These are phyloP conservation scores for Leccinum proximum DNA, from an alignment of 1,284 basidiomycete genomes.

Conservation along the genomic window DNA sequence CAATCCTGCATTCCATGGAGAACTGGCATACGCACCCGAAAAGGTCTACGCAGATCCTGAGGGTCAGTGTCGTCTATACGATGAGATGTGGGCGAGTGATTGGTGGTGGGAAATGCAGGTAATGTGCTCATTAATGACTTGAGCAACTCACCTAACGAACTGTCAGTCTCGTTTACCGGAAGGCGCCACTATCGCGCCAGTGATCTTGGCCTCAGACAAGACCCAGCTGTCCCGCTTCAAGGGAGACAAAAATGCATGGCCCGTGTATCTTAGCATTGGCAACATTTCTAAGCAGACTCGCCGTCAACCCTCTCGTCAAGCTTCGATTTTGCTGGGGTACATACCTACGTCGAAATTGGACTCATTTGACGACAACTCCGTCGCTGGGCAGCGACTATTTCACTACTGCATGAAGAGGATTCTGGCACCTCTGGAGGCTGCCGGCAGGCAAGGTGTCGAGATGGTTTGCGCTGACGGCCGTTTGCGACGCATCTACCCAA, in stretches of 20 bases:
- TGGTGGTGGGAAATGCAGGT: neutral
- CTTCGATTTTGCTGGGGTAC: neutral
- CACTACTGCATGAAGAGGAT: neutral
- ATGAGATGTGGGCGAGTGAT: neutral
- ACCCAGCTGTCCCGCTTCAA: neutral
- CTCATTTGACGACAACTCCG: neutral
- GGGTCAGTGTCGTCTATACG: neutral
- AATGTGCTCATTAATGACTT: neutral
- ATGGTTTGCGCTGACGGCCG: neutral
- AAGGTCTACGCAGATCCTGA: neutral
- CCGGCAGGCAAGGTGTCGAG: neutral
- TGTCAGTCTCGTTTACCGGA: neutral
- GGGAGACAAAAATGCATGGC: neutral
- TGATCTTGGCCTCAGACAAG: neutral
- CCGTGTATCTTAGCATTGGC: neutral
- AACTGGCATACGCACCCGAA: neutral
- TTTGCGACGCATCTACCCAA: slow-evolving; percentile 12
- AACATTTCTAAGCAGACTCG: neutral
- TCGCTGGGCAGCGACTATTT: neutral
- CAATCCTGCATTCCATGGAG: neutral
- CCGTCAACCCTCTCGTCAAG: neutral
- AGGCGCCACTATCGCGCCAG: neutral
- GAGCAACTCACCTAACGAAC: neutral
- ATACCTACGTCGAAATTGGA: neutral
- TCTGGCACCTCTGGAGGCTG: neutral